phyloP scores from a whole-genome alignment of 768 basidiomycete genomes.

The Panus rudis region DNA sequence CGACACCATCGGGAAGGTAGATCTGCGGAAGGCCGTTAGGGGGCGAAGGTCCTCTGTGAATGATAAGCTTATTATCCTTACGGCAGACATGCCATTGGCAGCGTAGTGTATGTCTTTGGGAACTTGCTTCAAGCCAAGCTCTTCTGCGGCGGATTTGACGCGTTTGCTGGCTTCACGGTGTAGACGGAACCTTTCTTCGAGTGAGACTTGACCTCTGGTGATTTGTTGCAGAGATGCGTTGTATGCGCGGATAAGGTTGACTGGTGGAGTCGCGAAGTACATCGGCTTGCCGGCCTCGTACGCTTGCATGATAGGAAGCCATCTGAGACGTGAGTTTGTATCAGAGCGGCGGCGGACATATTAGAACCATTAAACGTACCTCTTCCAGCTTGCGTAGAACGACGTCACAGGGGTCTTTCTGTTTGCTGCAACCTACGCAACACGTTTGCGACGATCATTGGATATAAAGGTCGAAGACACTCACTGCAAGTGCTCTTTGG shows the following conservation, averaged over 20 bases:
- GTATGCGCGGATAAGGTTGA: constrained; percentile 91
- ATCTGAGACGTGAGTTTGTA: constrained; percentile 34
- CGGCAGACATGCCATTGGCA: constrained; percentile 95
- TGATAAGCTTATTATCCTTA: constrained; percentile 20
- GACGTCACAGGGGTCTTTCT: constrained; percentile 59
- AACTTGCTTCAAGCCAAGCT: constrained; percentile 69
- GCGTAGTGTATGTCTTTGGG: constrained; percentile 53
- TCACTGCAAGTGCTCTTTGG: constrained; percentile 65
- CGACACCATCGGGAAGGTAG: constrained; percentile 80
- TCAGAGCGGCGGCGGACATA: background rate
- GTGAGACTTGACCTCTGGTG: constrained; percentile 50
- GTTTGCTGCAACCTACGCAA: constrained; percentile 53
- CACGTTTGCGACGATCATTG: no score
- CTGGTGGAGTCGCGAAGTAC: constrained; percentile 94
- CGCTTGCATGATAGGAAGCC: constrained; percentile 90
- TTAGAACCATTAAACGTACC: constrained; percentile 32
- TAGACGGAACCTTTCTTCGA: constrained; percentile 70
- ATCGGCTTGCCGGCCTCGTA: constrained; percentile 78
- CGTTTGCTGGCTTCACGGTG: constrained; percentile 65
- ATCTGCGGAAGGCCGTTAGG: constrained; percentile 32
- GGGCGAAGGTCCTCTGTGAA: constrained; percentile 2
- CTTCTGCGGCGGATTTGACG: constrained; percentile 59
- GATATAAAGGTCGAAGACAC: constrained; percentile 2
- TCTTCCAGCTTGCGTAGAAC: constrained; percentile 91
- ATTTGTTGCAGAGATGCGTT: constrained; percentile 75